Evolutionary conservation across 768 basidiomycete genomes (phyloP), one percentile per base, ranked within the genome.

Genomic region (Rhizopogon vinicolor): DNA sequence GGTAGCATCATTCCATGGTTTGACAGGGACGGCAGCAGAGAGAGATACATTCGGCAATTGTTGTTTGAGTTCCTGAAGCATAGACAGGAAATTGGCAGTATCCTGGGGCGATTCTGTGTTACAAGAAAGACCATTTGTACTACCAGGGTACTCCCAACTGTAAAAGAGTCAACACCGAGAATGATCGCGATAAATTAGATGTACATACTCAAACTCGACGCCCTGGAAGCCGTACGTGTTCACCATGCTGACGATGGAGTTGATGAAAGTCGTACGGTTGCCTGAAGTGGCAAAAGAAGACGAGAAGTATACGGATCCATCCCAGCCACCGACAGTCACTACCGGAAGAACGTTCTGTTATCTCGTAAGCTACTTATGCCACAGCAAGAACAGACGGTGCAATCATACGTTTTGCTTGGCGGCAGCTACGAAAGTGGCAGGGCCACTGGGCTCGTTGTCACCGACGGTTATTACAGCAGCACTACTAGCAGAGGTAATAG

Each of bases 91-190:
- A 70, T 97, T 94, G 58, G 78, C 76, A 0, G 87, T 85, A 68
- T 97, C 94, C 51, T 79, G 63, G 4, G 77, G 58, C 22, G 81
- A 80, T 44, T 84, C 68, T 6, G 67, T 68, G 72, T 96, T 96
- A 65, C 89, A 90, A 7, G 79, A 78, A 18, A 88, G 78, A 14
- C 91, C 92, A 44, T 73, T 73, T 10, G 72, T 72, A 7, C 48
- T 49, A 40, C 77, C 82, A 39, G 93, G 93, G 65, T 91, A 96
- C 68, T 94, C 93, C 92, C 91, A 93, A 65, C 89, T 90, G 57
- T 53, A 44, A 43, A 43, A 55, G 42, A n/a, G n/a, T 1, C 31
- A 18, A 5, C 1, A 22, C 16, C 63, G 18, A 62, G 54, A 13
- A 48, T 16, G 48, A 29, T 42, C 7, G 14, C 25, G 7, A 40